Evolutionary conservation across 2,329 filamentous ascomycete genomes (phyloP).

Genomic region (Penicillium brevicompactum): DNA sequence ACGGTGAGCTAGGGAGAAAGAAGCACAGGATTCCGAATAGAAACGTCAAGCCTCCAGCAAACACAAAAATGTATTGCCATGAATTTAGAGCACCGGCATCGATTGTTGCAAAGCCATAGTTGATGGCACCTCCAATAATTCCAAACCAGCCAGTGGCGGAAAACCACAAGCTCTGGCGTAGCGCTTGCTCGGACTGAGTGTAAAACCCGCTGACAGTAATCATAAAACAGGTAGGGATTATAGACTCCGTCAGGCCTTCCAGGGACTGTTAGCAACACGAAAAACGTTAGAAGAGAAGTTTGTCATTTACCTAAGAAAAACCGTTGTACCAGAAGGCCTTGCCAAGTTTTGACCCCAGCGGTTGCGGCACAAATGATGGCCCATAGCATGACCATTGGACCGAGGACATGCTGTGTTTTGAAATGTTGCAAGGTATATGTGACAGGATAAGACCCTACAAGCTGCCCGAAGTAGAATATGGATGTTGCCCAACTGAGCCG

Average conservation of each 20-base stretch:
- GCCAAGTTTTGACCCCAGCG: constrained; percentile 64
- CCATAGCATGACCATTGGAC: constrained; percentile 59
- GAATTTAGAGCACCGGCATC: background rate
- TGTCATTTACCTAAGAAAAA: background rate
- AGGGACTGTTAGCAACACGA: constrained; percentile 29
- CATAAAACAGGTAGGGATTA: constrained; percentile 66
- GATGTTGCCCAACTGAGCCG: constrained; percentile 5
- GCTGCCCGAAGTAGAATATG: constrained; percentile 2
- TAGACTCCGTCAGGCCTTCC: constrained; percentile 56
- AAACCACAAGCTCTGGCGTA: constrained; percentile 67
- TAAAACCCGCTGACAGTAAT: constrained; percentile 61
- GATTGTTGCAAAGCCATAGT: constrained; percentile 69
- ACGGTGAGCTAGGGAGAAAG: constrained; percentile 58
- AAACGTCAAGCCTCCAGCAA: background rate
- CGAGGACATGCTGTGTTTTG: background rate
- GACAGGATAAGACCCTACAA: constrained; percentile 1
- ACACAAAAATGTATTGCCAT: background rate
- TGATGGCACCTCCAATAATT: constrained; percentile 61
- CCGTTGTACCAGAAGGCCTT: constrained; percentile 66
- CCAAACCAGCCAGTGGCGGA: constrained; percentile 55
- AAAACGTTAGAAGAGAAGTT: background rate
- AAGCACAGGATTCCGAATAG: background rate
- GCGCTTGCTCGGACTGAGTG: constrained; percentile 62
- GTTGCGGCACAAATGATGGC: constrained; percentile 69
- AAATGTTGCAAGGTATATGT: constrained; percentile 2